Evolutionary conservation across 2,329 filamentous ascomycete species (phyloP), one percentile per base, ranked within the genome.

Genomic region (Fusarium fujikuroi): DNA sequence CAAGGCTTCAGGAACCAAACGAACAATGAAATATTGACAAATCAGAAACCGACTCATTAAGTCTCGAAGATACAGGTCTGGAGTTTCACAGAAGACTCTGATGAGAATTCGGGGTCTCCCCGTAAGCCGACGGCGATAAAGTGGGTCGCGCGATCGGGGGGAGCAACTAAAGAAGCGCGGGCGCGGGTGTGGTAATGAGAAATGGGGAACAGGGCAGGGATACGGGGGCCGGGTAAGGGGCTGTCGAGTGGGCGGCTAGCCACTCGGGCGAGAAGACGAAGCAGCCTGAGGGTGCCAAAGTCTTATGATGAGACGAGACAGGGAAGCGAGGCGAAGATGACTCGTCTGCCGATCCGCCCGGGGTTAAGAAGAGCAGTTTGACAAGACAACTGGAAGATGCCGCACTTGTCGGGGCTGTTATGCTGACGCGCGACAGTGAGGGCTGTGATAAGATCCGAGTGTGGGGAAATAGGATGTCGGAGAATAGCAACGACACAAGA

Each of bases 111-210:
- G 75, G 74, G 64, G 64, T 54, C 39, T 47, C 64, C 63, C 75
- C 75, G 75, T 77, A 72, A 72, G 63, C 67, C 74, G 63, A 74
- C 74, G 74, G 70, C 72, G 74, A 71, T 67, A 73, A 66, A 70
- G 74, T 76, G 72, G 71, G 60, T 63, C 72, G 61, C 64, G 53
- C 60, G 57, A 68, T 62, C 69, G 73, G 75, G 68, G 66, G 44
- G 59, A 60, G 44, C 39, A 63, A 49, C 59, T 39, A 59, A 62
- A 71, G 50, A 67, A 60, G 65, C 65, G 65, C 72, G 63, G 63
- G 56, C 50, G 54, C 72, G 70, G 60, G 68, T 70, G 64, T 74
- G 68, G 60, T 50, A 57, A 66, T 66, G 73, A 63, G 63, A 67
- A 64, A 69, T 74, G 71, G 70, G 58, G 61, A 61, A 50, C 58